These are phyloP conservation scores for Curvularia verruculosa DNA, from an alignment of 2,329 filamentous ascomycete genomes.

Conservation along the genomic window DNA sequence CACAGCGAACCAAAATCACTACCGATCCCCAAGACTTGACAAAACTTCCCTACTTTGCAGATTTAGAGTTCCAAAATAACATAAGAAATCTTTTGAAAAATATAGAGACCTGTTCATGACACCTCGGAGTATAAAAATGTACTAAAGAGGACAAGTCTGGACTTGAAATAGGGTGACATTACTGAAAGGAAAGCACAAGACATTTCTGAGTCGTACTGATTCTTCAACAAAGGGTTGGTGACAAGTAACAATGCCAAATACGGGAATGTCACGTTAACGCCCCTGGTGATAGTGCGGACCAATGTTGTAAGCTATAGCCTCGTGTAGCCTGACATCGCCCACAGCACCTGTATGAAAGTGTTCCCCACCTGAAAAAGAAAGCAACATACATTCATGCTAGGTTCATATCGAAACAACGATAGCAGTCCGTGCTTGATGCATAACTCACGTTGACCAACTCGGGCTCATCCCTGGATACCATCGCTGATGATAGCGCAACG, in stretches of 20 bases:
- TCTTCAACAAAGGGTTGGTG: too few species aligned
- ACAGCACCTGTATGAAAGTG: not conserved
- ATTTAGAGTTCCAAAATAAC: too few species aligned
- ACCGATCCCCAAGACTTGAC: too few species aligned
- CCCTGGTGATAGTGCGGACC: not conserved
- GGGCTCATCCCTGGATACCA: not conserved
- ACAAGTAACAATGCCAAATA: not conserved
- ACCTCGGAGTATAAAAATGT: too few species aligned
- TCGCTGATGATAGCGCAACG: not conserved
- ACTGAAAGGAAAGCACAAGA: too few species aligned
- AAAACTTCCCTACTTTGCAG: too few species aligned
- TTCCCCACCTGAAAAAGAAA: not conserved
- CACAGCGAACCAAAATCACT: too few species aligned
- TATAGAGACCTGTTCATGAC: too few species aligned
- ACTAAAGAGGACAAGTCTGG: too few species aligned
- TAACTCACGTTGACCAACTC: not conserved
- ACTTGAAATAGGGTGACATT: too few species aligned
- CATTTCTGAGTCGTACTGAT: too few species aligned
- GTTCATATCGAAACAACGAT: not conserved
- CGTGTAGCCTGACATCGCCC: not conserved
- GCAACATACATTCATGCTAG: not conserved
- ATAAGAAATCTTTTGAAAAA: too few species aligned
- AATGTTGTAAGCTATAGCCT: not conserved
- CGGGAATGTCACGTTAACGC: constrained; percentile 1
- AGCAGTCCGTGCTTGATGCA: not conserved